phyloP scores from a whole-genome alignment of 2,329 filamentous ascomycete species.

The Chaetomiaceae sp. region DNA sequence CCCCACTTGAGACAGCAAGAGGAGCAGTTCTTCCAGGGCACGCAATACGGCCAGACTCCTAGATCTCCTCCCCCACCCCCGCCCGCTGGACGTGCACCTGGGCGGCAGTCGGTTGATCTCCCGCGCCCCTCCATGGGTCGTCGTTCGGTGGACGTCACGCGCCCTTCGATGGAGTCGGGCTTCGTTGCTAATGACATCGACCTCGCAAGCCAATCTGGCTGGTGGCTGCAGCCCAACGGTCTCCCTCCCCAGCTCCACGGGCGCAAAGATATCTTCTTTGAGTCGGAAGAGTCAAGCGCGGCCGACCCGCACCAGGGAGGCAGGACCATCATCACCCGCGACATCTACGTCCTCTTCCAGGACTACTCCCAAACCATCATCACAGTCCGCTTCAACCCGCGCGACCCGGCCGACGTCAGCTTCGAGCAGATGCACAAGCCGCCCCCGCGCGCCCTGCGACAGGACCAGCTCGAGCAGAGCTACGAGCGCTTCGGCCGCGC shows the following conservation, averaged over 20 bases:
- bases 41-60: slow-evolving; percentile 40
- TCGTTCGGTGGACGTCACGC: slow-evolving; percentile 68
- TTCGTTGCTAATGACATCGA: slow-evolving; percentile 88
- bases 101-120: slow-evolving; percentile 62
- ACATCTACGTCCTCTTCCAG: slow-evolving; percentile 83
- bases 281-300: slow-evolving; percentile 72
- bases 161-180: slow-evolving; percentile 72
- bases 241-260: slow-evolving; percentile 78
- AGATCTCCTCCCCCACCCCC: slow-evolving; percentile 41
- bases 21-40: slow-evolving; percentile 44
- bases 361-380: slow-evolving; percentile 96
- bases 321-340: slow-evolving; percentile 68
- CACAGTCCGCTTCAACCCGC: slow-evolving; percentile 71
- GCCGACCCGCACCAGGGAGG: slow-evolving; percentile 58
- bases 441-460: slow-evolving; percentile 74
- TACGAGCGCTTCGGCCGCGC: slow-evolving; percentile 77
- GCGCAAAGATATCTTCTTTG: slow-evolving; percentile 76
- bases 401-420: slow-evolving; percentile 65
- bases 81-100: slow-evolving; percentile 33
- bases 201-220: slow-evolving; percentile 65
- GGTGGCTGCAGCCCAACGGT: slow-evolving; percentile 81
- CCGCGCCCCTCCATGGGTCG: slow-evolving; percentile 45
- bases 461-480: slow-evolving; percentile 87
- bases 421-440: slow-evolving; percentile 83
- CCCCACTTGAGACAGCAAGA: slow-evolving; percentile 41